A percentile compares a stretch with the other conserved stretches of the same genome.
phyloP scores from a whole-genome alignment of 192 early-diverging fungal genomes.

The Entophlyctis luteolus region DNA sequence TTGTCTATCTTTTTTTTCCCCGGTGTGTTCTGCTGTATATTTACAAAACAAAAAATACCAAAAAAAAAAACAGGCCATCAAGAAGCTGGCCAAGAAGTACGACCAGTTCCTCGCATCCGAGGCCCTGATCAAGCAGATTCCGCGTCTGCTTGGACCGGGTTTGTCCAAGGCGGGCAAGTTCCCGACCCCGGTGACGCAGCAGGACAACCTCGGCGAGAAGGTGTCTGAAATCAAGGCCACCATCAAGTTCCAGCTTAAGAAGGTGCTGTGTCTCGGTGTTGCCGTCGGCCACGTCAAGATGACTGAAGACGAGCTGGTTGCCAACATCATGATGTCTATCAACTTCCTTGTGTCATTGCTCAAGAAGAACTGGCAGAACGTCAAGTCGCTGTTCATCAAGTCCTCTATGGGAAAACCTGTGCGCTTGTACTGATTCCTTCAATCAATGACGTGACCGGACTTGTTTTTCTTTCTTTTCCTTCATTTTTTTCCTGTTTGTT shows the following conservation, averaged over 20 bases:
- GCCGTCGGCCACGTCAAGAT: conserved; percentile 92
- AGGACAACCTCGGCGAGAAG: conserved; percentile 81
- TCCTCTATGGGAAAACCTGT: conserved; percentile 92
- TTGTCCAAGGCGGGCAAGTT: conserved; percentile 99
- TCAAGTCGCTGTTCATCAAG: conserved; percentile 97
- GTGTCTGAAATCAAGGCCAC: conserved; percentile 91
- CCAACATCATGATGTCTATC: conserved; percentile 96
- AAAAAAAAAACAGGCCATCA: conserved; percentile 99
- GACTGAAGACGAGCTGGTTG: conserved; percentile 90
- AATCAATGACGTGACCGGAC: background rate
- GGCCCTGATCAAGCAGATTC: conserved; percentile 98
- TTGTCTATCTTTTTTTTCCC: background rate
- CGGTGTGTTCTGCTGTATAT: background rate
- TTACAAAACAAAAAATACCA: too few species aligned
- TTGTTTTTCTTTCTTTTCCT: background rate
- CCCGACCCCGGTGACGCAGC: conserved; percentile 90
- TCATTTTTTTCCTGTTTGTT: conserved; percentile 20
- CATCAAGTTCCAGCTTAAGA: conserved; percentile 99
- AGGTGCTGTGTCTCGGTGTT: conserved; percentile 96
- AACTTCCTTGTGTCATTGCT: conserved; percentile 97
- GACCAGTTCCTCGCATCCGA: conserved; percentile 98
- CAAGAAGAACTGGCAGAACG: conserved; percentile 99
- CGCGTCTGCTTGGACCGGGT: conserved; percentile 96
- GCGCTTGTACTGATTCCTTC: conserved; percentile 70
- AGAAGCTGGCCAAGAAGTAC: conserved; percentile 98